Evolutionary conservation across 176 grass and related monocot species (phyloP).

Genomic region (Zizania latifolia): DNA sequence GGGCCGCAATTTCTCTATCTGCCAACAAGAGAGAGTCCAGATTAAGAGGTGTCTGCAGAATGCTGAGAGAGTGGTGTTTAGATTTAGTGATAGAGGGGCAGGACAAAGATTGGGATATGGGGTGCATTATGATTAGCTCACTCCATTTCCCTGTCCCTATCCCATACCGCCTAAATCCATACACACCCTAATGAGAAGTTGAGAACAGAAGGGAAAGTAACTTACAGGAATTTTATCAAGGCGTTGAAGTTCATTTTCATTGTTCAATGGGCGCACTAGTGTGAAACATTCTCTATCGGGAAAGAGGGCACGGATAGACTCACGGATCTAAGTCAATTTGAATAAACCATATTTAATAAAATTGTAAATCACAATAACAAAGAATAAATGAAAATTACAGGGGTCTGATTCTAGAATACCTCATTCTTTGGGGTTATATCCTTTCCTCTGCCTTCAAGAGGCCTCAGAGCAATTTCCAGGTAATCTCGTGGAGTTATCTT

Average conservation of each 20-base stretch:
- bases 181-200: background rate
- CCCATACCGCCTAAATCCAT: background rate
- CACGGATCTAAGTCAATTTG: conserved; percentile 27
- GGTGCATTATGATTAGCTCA: background rate
- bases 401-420: conserved; percentile 29
- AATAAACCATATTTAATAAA: conserved; percentile 22
- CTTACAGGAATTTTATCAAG: conserved; percentile 75
- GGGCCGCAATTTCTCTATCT: conserved; percentile 61
- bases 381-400: background rate
- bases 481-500: conserved; percentile 76
- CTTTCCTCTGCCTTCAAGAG: conserved; percentile 58
- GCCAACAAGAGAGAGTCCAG: background rate
- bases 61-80: no score
- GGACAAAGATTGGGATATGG: background rate
- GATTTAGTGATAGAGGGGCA: background rate
- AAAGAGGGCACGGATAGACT: no score
- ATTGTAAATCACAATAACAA: conserved; percentile 18
- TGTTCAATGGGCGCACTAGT: conserved; percentile 65
- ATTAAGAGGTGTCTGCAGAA: background rate
- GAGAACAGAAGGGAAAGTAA: background rate
- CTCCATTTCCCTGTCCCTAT: background rate
- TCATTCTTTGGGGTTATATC: conserved; percentile 73
- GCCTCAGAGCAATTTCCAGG: conserved; percentile 63
- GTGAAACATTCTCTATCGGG: conserved; percentile 86
- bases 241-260: conserved; percentile 74